These are phyloP conservation scores for Mallotus repandus DNA, from an alignment of 441 rosid genomes.

Conservation along the genomic window DNA sequence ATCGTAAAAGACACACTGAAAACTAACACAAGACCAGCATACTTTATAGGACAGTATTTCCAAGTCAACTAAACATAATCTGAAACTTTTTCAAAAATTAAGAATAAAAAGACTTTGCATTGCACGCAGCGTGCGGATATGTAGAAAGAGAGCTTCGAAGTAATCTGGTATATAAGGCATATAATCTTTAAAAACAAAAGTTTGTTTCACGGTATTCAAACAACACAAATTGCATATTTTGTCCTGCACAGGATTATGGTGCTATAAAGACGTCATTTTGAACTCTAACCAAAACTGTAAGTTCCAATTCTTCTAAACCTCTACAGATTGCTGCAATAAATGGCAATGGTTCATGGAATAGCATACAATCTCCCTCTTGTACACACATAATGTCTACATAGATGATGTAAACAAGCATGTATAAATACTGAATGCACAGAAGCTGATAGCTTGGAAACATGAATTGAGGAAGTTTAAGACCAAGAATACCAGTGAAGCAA, in stretches of 20 bases:
- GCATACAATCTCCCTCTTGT: background rate
- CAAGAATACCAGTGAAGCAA: slow-evolving; percentile 54
- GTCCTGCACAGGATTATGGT: slow-evolving; percentile 1
- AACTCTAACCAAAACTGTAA: background rate
- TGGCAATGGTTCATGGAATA: slow-evolving; percentile 3
- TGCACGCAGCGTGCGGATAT: background rate
- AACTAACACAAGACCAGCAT: background rate
- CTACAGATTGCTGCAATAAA: slow-evolving; percentile 12
- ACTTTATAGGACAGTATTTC: background rate
- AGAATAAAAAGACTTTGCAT: background rate
- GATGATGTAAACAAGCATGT: background rate
- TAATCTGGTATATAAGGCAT: background rate
- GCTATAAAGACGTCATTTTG: background rate
- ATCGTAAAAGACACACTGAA: background rate
- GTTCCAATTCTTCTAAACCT: slow-evolving; percentile 1
- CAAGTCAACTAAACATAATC: slow-evolving; percentile 1
- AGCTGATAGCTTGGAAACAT: slow-evolving; percentile 9
- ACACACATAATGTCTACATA: background rate
- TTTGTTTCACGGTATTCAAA: background rate
- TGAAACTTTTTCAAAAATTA: background rate
- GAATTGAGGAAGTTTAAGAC: slow-evolving; percentile 19
- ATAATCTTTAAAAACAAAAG: background rate
- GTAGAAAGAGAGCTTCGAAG: background rate
- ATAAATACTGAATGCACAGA: background rate
- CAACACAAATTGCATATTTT: background rate